Base-by-base conservation (phyloP, 2,329 filamentous ascomycete genomes). In the Penicillium frequentans region DNA sequence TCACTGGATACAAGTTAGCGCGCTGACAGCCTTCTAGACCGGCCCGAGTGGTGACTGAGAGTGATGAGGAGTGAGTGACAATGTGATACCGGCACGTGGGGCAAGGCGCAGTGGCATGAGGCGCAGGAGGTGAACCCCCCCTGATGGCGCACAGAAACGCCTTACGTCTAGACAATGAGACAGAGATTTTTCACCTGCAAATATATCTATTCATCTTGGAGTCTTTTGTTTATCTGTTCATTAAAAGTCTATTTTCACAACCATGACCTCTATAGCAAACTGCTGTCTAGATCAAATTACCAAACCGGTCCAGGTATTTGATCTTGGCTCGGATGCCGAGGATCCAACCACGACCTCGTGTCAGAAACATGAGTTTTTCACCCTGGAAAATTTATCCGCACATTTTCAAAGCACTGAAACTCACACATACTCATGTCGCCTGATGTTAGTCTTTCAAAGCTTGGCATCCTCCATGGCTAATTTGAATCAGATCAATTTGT, bases 401-500 rank as follows among this genome's bases (percentile, higher is more conserved):
- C 16, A 51, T 31, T 37, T 54, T n/a, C 14, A 49, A n/a, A 54
- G 11, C 2, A 14, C 19, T 19, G 10, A 35, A 5, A 44, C 19
- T 19, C 26, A 39, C 3, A 27, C 23, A 27, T 43, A 51, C 26
- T 50, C 39, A 10, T 54, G 51, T 19, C 57, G 61, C 11, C 23
- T 64, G 11, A 56, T 66, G 64, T 64, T 31, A 19, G 63, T 56
- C 5, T 23, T 16, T n/a, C n/a, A n/a, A n/a, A 16, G 26, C n/a
- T 26, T 33, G 24, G 19, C 7, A 45, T 9, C 11, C 23, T 31
- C 27, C n/a, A 24, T 23, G 23, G 9, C 48, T 49, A 54, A 54
- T 27, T 23, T 26, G 21, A 27, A 23, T 45, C 43, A 70, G 66
- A 61, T 70, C 68, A 16, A 62, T 71, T 49, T 64, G 57, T 42